Percentiles rank a stretch among this genome's conserved stretches.
Evolutionary conservation across 768 basidiomycete genomes (phyloP).

Genomic region (Pulveroboletus frians): DNA sequence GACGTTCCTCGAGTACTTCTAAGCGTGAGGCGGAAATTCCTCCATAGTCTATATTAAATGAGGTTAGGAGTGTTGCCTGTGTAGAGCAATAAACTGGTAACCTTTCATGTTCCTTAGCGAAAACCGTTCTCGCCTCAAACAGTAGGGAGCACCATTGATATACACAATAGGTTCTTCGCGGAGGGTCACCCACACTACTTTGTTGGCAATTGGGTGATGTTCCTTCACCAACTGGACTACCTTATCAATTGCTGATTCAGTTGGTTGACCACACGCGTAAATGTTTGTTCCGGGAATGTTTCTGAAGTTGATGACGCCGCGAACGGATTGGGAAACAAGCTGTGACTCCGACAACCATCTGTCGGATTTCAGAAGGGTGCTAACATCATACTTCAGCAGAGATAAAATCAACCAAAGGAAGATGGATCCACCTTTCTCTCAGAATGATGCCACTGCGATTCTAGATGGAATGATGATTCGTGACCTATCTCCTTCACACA

Average conservation of each 20-base stretch:
- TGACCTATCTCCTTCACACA: background rate
- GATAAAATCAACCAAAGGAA: slow-evolving; percentile 3
- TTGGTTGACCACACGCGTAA: slow-evolving; percentile 93
- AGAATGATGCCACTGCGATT: slow-evolving; percentile 93
- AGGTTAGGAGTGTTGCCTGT: background rate
- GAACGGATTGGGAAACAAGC: slow-evolving; percentile 60
- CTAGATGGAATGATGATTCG: slow-evolving; percentile 33
- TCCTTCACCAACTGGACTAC: slow-evolving; percentile 63
- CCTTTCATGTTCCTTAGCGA: slow-evolving; percentile 94
- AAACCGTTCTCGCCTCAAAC: slow-evolving; percentile 77
- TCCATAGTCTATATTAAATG: slow-evolving; percentile 66
- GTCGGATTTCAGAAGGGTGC: slow-evolving; percentile 88
- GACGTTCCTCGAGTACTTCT: slow-evolving; percentile 85
- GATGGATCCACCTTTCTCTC: slow-evolving; percentile 63
- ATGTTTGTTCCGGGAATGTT: slow-evolving; percentile 75
- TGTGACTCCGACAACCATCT: slow-evolving; percentile 79
- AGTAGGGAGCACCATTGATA: slow-evolving; percentile 90
- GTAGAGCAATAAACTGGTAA: slow-evolving; percentile 21
- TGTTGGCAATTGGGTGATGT: slow-evolving; percentile 53
- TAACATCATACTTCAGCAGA: slow-evolving; percentile 23
- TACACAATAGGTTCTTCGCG: slow-evolving; percentile 90
- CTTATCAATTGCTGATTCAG: slow-evolving; percentile 74
- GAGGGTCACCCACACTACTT: slow-evolving; percentile 88
- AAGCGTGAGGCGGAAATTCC: slow-evolving; percentile 89
- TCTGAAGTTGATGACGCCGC: slow-evolving; percentile 95